Percentiles rank a stretch among this genome's conserved stretches.
Conservation (phyloP, 2,329 filamentous ascomycete genomes). For the Ophiocordyceps unilateralis region DNA sequence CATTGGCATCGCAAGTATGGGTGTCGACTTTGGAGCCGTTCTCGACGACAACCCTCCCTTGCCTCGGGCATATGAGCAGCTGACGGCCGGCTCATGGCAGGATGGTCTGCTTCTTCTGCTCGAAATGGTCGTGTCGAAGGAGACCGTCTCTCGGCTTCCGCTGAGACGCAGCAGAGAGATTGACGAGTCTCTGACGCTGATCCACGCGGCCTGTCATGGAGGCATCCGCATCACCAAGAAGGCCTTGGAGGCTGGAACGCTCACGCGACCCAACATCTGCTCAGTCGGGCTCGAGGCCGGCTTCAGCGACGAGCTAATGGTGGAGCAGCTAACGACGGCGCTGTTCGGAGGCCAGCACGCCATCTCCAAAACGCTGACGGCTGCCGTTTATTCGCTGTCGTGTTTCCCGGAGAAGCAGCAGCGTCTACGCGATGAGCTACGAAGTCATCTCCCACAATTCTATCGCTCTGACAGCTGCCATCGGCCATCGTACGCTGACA, state of each 20-base stretch:
- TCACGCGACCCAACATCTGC: constrained; percentile 52
- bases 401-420: constrained; percentile 46
- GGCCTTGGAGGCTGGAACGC: constrained; percentile 27
- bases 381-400: constrained; percentile 55
- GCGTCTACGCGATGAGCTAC: constrained; percentile 51
- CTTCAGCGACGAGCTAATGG: constrained; percentile 64
- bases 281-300: constrained; percentile 64
- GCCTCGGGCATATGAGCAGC: constrained; percentile 33
- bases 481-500: constrained; percentile 1
- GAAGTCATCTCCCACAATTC: constrained; percentile 33
- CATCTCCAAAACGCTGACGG: constrained; percentile 58
- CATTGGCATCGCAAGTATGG: constrained; percentile 16
- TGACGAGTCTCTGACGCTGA: constrained; percentile 32
- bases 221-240: constrained; percentile 56
- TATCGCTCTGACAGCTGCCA: not conserved
- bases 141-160: constrained; percentile 47
- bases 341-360: constrained; percentile 71
- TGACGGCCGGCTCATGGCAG: constrained; percentile 35
- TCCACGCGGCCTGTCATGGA: constrained; percentile 48
- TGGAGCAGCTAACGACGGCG: constrained; percentile 84
- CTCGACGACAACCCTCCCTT: constrained; percentile 41
- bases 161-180: constrained; percentile 54
- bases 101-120: constrained; percentile 40
- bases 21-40: constrained; percentile 48
- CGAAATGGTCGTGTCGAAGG: constrained; percentile 42